Evolutionary conservation across 768 basidiomycete species (phyloP).

Genomic region (Leucocoprinus sp.): DNA sequence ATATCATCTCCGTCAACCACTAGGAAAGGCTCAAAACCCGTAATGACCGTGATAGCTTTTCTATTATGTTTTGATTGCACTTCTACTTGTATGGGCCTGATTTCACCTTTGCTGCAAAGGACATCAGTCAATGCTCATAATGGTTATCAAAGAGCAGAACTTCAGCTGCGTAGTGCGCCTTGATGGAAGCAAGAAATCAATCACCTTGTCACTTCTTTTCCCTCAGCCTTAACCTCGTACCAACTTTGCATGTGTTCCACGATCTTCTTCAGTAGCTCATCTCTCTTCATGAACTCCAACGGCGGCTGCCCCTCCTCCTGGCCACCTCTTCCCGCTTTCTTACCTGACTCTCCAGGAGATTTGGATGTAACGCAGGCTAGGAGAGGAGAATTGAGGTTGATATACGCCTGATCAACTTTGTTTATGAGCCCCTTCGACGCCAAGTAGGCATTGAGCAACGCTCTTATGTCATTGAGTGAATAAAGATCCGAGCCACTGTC

Average conservation of each 20-base stretch:
- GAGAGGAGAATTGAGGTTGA: conserved; percentile 56
- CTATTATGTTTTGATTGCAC: conserved; percentile 60
- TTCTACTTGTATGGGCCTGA: conserved; percentile 62
- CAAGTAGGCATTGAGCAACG: conserved; percentile 57
- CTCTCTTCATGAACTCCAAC: conserved; percentile 56
- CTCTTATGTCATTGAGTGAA: conserved; percentile 46
- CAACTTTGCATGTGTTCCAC: conserved; percentile 67
- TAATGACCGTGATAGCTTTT: conserved; percentile 68
- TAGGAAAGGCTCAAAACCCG: conserved; percentile 73
- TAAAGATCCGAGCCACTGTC: conserved; percentile 47
- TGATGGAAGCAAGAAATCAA: too few relatives aligned
- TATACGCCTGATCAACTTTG: conserved; percentile 52
- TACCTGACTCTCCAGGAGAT: conserved; percentile 17
- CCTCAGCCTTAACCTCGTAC: conserved; percentile 54
- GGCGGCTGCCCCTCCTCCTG: conserved; percentile 1
- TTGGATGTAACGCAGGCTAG: conserved; percentile 29
- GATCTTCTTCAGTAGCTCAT: conserved; percentile 49
- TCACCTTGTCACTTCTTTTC: conserved; percentile 53
- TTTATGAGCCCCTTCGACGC: conserved; percentile 54
- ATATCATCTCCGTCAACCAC: conserved; percentile 59
- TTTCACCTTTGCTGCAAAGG: conserved; percentile 58
- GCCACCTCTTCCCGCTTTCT: conserved; percentile 23
- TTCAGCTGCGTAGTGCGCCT: too few relatives aligned
- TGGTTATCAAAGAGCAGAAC: too few relatives aligned
- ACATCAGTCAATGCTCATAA: too few relatives aligned